These are phyloP conservation scores for Spinacia oleracea DNA, from an alignment of 179 eudicot genomes.

Conservation along the genomic window DNA sequence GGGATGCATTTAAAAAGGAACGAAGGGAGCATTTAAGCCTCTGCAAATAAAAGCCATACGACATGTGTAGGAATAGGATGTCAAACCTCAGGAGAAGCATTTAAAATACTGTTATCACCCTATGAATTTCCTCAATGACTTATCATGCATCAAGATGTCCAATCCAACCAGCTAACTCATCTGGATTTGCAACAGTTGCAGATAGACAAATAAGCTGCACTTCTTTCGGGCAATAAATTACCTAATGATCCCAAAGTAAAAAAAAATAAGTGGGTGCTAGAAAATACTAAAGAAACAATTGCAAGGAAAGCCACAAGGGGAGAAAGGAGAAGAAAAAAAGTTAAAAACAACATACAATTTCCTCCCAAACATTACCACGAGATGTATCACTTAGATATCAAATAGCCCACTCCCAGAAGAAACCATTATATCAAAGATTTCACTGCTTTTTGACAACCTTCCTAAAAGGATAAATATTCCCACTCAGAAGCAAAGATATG, in stretches of 20 bases:
- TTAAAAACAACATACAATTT: constrained; percentile 73
- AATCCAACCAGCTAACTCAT: constrained; percentile 99
- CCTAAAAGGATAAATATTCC: background rate
- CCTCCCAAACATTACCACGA: constrained; percentile 99
- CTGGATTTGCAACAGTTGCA: constrained; percentile 98
- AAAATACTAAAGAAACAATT: constrained; percentile 11
- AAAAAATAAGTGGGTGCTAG: constrained; percentile 16
- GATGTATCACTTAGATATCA: constrained; percentile 91
- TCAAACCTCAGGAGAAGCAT: background rate
- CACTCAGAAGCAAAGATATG: background rate
- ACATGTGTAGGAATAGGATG: too few relatives aligned
- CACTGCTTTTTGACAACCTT: background rate
- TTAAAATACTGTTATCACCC: background rate
- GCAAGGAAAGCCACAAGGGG: constrained; percentile 13
- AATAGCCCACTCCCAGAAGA: constrained; percentile 80
- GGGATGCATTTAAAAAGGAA: too few relatives aligned
- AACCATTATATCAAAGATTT: constrained; percentile 15
- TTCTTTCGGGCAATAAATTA: constrained; percentile 96
- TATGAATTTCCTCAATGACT: background rate
- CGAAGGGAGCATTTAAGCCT: too few relatives aligned
- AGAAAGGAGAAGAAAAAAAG: constrained; percentile 28
- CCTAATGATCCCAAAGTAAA: constrained; percentile 42
- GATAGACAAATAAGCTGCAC: constrained; percentile 97
- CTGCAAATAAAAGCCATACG: background rate
- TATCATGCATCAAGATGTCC: constrained; percentile 39